A percentile compares a stretch with the other conserved stretches of the same genome.
Evolutionary conservation across 768 basidiomycete species (phyloP).

Genomic region (Tremella fuciformis): DNA sequence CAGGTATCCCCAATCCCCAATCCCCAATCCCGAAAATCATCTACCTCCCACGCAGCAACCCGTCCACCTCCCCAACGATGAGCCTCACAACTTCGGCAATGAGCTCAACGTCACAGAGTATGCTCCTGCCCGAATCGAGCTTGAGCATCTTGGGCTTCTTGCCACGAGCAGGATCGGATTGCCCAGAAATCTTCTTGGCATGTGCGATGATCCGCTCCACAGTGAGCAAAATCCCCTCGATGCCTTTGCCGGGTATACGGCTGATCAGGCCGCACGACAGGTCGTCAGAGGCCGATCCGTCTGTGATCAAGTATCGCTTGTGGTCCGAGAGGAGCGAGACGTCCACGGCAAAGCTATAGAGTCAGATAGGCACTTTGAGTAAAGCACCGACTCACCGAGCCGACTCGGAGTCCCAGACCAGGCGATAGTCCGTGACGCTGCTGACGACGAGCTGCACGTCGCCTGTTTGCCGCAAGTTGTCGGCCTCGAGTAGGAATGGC

Average conservation of each 20-base stretch:
- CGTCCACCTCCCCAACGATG: constrained; percentile 1
- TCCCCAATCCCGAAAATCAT: not conserved
- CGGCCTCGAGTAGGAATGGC: constrained; percentile 70
- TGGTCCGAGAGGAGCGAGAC: not conserved
- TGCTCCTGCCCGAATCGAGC: constrained; percentile 2
- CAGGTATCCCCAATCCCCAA: too few species aligned
- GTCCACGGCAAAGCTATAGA: not conserved
- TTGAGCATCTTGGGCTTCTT: not conserved
- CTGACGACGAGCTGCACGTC: constrained; percentile 18
- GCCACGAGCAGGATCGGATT: not conserved
- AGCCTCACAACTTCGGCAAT: not conserved
- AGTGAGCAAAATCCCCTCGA: not conserved
- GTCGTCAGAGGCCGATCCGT: not conserved
- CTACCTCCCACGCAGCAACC: not conserved
- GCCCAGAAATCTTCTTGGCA: constrained; percentile 1
- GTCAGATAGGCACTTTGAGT: not conserved
- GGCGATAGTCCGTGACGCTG: constrained; percentile 22
- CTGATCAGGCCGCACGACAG: constrained; percentile 1
- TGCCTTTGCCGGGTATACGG: not conserved
- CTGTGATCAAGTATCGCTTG: not conserved
- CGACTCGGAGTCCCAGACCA: constrained; percentile 34
- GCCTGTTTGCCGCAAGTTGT: constrained; percentile 43
- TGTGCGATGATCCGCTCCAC: not conserved
- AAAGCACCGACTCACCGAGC: not conserved
- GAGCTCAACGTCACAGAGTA: constrained; percentile 1